Base-by-base conservation (phyloP, 2,329 filamentous ascomycete genomes). In the Clarireedia paspali region DNA sequence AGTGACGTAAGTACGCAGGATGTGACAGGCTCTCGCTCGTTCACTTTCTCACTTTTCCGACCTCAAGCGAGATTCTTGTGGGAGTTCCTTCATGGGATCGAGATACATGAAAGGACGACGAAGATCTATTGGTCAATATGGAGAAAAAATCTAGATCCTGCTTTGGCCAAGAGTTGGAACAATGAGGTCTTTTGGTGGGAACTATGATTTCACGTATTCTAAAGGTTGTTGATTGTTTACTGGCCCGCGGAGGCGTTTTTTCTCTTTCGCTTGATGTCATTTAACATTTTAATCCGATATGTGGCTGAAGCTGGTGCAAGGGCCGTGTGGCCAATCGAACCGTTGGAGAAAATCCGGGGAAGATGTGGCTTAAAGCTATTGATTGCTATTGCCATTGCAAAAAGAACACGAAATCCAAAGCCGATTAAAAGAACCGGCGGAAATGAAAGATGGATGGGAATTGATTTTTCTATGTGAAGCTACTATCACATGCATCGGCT, bases 121-220 rank as follows among this genome's bases (percentile, higher is more conserved):
- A 42, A 53, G 51, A 39, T 30, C 20, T 12, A 48, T 40, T 30
- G 17, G 14, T 20, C 3, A 15, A 14, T 23, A 48, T 27, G 38
- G 12, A 20, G 14, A 3, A 26, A 27, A 48, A 48, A 48, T 40
- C 44, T 27, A 48, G 51, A 53, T 47, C 48, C 39, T 4, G 27
- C 10, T 7, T 7, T 40, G 36, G 30, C 47, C 47, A 53, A 53
- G 46, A 53, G 51, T 53, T 47, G 51, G 51, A 53, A 47, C 24
- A 30, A 36, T 36, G 12, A 20, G 42, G 10, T 20, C 17, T 40
- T 40, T 40, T 45, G 42, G 46, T 47, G 40, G 40, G 51, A 53
- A n/a, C 17, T 40, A n/a, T 17, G 17, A 40, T 17, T 40, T 15
- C 17, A n/a, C 38, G 27, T 30, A n/a, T 40, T 40, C 38, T 40